phyloP scores from a whole-genome alignment of 208 protist species.

The Leishmania guyanensis region DNA sequence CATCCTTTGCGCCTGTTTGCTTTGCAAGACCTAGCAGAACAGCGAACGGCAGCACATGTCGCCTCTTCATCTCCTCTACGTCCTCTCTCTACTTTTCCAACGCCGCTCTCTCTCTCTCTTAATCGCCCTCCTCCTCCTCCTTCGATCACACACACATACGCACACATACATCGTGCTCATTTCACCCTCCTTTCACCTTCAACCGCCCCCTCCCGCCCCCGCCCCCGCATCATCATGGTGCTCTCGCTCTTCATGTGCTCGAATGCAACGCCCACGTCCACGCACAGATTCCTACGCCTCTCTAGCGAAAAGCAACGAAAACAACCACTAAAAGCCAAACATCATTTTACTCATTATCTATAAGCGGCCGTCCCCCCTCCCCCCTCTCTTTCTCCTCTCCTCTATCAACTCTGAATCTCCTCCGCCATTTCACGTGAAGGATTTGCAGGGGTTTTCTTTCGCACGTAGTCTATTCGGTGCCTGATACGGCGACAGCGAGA shows the following conservation, averaged over 20 bases:
- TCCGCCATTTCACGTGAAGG: background rate
- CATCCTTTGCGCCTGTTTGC: background rate
- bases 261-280: background rate
- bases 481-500: background rate
- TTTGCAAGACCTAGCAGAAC: background rate
- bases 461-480: background rate
- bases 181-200: no score
- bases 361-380: background rate
- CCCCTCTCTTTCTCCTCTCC: background rate
- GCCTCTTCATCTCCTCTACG: background rate
- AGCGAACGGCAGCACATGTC: background rate
- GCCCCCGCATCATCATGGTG: no score
- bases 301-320: background rate
- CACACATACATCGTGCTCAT: no score
- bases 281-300: conserved; percentile 1
- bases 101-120: background rate
- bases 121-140: background rate
- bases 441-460: background rate
- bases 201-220: no score
- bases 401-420: background rate
- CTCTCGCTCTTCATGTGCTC: no score
- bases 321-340: background rate
- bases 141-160: background rate
- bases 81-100: background rate
- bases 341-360: conserved; percentile 2